Evolutionary conservation across 192 early-diverging fungal species (phyloP).

Genomic region (Coemansia biformis): DNA sequence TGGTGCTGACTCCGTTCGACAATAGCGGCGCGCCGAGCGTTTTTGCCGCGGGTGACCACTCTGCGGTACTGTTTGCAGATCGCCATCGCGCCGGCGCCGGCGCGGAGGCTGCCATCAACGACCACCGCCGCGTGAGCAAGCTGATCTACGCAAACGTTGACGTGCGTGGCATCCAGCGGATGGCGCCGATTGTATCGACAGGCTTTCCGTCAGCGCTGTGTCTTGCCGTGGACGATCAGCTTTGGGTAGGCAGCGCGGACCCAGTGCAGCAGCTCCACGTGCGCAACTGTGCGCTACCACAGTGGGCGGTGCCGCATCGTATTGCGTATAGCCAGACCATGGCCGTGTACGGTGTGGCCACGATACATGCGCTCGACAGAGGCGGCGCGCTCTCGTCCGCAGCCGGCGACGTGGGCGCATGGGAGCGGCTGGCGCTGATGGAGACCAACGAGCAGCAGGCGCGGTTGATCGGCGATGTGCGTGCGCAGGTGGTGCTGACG

Average conservation of each 20-base stretch:
- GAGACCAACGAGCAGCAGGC: slow-evolving; percentile 8
- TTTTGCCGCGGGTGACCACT: slow-evolving; percentile 77
- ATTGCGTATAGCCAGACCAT: slow-evolving; percentile 58
- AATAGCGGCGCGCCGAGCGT: slow-evolving; percentile 50
- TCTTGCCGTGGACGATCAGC: slow-evolving; percentile 53
- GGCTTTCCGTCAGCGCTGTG: slow-evolving; percentile 55
- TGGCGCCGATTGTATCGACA: slow-evolving; percentile 56
- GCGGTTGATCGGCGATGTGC: slow-evolving; percentile 2
- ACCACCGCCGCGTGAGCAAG: slow-evolving; percentile 56
- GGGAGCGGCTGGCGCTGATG: slow-evolving; percentile 12
- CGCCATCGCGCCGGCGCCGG: background rate
- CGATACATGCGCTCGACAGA: slow-evolving; percentile 28
- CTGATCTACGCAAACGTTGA: slow-evolving; percentile 84
- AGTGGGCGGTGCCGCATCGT: slow-evolving; percentile 60
- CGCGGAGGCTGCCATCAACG: no score
- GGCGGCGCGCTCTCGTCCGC: slow-evolving; percentile 4
- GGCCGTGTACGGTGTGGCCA: slow-evolving; percentile 63
- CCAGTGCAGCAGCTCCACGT: slow-evolving; percentile 82
- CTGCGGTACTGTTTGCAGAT: slow-evolving; percentile 69
- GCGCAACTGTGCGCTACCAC: slow-evolving; percentile 55
- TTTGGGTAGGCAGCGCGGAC: slow-evolving; percentile 75
- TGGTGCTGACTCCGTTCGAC: slow-evolving; percentile 55
- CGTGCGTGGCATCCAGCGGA: slow-evolving; percentile 57
- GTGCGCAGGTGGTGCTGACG: background rate
- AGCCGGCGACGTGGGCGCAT: background rate